These are phyloP conservation scores for Xylaria longipes DNA, from an alignment of 495 filamentous ascomycete species.

Conservation along the genomic window DNA sequence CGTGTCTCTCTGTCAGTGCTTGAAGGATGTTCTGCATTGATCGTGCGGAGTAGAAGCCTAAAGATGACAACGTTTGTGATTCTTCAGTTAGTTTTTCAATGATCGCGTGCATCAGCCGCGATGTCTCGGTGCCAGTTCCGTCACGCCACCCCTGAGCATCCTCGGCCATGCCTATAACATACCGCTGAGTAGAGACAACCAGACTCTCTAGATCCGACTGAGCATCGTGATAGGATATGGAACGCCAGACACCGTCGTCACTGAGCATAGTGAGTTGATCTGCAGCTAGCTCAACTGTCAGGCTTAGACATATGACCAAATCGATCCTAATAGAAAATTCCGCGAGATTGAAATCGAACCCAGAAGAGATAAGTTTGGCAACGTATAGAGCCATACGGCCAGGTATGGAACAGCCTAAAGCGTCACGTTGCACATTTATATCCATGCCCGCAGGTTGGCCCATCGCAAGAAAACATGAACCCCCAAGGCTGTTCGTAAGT, in stretches of 20 bases:
- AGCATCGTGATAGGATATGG: conserved; percentile 47
- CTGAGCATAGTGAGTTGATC: conserved; percentile 52
- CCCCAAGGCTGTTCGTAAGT: conserved; percentile 73
- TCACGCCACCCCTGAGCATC: conserved; percentile 41
- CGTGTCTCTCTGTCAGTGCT: conserved; percentile 44
- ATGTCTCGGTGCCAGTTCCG: conserved; percentile 33
- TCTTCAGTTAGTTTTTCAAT: conserved; percentile 46
- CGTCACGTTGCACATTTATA: conserved; percentile 58
- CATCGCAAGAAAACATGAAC: conserved; percentile 70
- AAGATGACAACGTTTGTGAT: conserved; percentile 39
- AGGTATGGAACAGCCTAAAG: conserved; percentile 69
- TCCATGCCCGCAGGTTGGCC: conserved; percentile 31
- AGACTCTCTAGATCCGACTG: conserved; percentile 68
- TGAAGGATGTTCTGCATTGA: conserved; percentile 51
- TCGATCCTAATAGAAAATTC: conserved; percentile 44
- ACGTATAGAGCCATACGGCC: conserved; percentile 77
- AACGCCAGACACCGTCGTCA: conserved; percentile 45
- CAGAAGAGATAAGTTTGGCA: conserved; percentile 56
- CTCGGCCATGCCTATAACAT: conserved; percentile 59
- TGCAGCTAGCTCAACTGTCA: conserved; percentile 49
- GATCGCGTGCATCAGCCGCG: conserved; percentile 42
- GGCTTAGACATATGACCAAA: conserved; percentile 45
- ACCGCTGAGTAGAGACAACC: conserved; percentile 60
- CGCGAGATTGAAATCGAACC: conserved; percentile 37
- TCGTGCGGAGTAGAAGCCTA: conserved; percentile 57